Evolutionary conservation across 1,139 yeast genomes (phyloP), one percentile per base, ranked within the genome.

Genomic region (Pichia terricola): DNA sequence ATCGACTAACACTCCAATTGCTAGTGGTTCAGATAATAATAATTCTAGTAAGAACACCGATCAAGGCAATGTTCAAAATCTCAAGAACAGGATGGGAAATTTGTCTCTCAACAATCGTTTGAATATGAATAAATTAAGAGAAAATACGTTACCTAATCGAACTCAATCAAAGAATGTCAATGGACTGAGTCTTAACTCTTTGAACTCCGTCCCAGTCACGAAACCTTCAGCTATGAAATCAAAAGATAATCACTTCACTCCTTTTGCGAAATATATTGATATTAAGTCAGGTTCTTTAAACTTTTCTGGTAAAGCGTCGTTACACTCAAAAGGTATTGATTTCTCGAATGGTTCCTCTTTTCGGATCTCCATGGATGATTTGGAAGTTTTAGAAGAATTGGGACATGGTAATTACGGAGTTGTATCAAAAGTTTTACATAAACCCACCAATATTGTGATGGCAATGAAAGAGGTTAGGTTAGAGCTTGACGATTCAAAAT

Each of bases 391-490:
- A 35, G 95, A 84, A 42, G 97, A 89, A 63, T 67, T 91, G 40
- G 98, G 98, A 3, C 76, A 89, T 43, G 98, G 98, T 9, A 91
- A 91, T 65, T 91, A 91, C 61, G 98, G 97, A 44, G 85, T 94
- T 1, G 98, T 91, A 22, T 79, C 88, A 32, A 88, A 88, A 63
- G 97, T 89, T 1, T 66, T 86, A 41, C 96, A 91, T 64, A 86
- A 82, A 59, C 96, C 97, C n/a, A 88, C 96, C 0, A 85, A 88
- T 27, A 85, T 88, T 27, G 66, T 80, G 26, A 87, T 91, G 96
- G 97, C 97, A 2, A 87, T 91, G 95, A 91, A 91, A 63, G 96
- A 91, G 63, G 96, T 91, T 42, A 72, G 96, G 43, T 67, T 91
- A 42, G 97, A 89, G 60, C 71, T 91, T 47, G 97, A 89, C 60